Evolutionary conservation across 768 basidiomycete species (phyloP), one percentile per base, ranked within the genome.

Genomic region (Lactarius evosmus): DNA sequence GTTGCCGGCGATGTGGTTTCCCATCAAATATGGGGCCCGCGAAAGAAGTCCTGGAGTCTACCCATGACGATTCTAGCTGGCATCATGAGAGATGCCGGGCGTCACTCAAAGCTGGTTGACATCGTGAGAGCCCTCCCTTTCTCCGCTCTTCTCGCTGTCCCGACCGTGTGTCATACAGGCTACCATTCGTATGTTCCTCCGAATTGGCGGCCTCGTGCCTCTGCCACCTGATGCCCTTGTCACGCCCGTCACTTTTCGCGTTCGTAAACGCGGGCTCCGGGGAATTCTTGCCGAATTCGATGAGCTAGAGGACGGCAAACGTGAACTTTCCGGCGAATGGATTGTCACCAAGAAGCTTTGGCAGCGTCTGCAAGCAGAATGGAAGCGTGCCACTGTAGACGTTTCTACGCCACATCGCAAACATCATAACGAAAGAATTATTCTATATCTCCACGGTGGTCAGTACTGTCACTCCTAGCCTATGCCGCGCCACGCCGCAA

Each of bases 381-480:
- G 91, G 85, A 86, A 82, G 71, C 51, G 27, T 17, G 49, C 56
- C 33, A 25, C 46, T 25, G 25, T 7, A 27, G 52, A 66, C 22
- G 54, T 67, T 7, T 56, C 63, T 22, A 40, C n/a, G 19, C 46
- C 60, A 17, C 60, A 52, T 3, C 69, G 70, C 27, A 77, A 76
- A 69, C 81, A 77, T 66, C 83, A 76, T 53, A 81, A 84, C 68
- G 90, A 96, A 63, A 82, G 89, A 55, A 88, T 98, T 32, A 85
- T 97, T n/a, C 81, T 97, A 8, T 98, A 94, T 71, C 81, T 98
- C 11, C 96, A 98, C 71, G 96, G 95, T 59, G 95, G 95, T 89
- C 67, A 70, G 83, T 75, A 22, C 5, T 36, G 11, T 16, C 27
- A 0, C 65, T 25, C n/a, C 36, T 19, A 27, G 25, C 16, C 6